Conservation (phyloP, 371 early-diverging fungal genomes). For the Mortierella sp. region DNA sequence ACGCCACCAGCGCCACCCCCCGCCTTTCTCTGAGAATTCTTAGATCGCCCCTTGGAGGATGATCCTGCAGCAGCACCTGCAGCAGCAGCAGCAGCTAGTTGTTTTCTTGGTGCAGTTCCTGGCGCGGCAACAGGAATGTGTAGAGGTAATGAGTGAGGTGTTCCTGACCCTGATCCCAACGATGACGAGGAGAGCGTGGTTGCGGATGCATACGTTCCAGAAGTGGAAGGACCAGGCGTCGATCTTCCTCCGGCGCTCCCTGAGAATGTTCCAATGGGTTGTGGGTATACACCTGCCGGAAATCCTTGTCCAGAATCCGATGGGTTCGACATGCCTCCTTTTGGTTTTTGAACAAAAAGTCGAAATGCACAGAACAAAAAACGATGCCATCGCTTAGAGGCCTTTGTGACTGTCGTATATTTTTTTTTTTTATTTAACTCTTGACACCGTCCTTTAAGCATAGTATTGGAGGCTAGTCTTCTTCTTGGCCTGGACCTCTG, state of each 20-base stretch:
- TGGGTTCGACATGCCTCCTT: slow-evolving; percentile 25
- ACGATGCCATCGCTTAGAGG: too few relatives aligned
- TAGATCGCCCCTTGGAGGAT: slow-evolving; percentile 23
- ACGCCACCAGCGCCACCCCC: background rate
- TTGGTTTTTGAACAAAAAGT: background rate
- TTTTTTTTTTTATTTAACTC: background rate
- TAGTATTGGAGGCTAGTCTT: slow-evolving; percentile 98
- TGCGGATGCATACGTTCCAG: too few relatives aligned
- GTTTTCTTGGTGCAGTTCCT: slow-evolving; percentile 17
- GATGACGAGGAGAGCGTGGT: too few relatives aligned
- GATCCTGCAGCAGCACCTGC: slow-evolving; percentile 32
- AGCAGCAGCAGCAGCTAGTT: slow-evolving; percentile 41
- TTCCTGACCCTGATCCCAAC: too few relatives aligned
- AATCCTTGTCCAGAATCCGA: slow-evolving; percentile 13
- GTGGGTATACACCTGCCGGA: slow-evolving; percentile 19
- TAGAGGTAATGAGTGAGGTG: too few relatives aligned
- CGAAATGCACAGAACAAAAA: too few relatives aligned
- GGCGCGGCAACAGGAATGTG: background rate
- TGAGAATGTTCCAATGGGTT: slow-evolving; percentile 28
- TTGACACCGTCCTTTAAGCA: slow-evolving; percentile 65
- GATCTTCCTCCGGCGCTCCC: background rate
- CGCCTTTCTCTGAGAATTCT: slow-evolving; percentile 25
- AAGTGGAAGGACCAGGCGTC: too few relatives aligned
- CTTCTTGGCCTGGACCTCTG: slow-evolving; percentile 99
- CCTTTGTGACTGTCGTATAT: too few relatives aligned